These are phyloP conservation scores for Lathyrus tuberosus DNA, from an alignment of 306 rosid genomes.

Conservation along the genomic window DNA sequence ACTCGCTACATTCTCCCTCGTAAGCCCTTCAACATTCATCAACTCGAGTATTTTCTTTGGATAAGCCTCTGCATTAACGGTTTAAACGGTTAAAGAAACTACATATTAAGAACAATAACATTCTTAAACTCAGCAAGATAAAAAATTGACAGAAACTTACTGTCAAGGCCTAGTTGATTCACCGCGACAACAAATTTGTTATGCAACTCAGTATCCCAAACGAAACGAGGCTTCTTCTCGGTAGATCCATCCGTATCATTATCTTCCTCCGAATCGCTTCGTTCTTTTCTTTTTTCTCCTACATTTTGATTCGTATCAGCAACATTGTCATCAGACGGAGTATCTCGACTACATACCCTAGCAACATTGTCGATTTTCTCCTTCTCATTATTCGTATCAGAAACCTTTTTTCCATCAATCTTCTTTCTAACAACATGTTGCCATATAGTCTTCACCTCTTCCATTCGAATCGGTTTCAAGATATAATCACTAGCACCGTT, in stretches of 20 bases:
- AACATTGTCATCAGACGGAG: conserved; percentile 38
- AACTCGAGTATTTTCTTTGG: conserved; percentile 85
- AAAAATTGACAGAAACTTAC: conserved; percentile 53
- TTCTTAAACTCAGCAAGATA: not conserved
- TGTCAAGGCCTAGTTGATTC: conserved; percentile 66
- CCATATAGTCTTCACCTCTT: conserved; percentile 88
- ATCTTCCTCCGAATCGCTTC: conserved; percentile 54
- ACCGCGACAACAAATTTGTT: conserved; percentile 73
- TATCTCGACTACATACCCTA: conserved; percentile 44
- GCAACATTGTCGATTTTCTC: conserved; percentile 38
- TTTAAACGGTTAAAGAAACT: conserved; percentile 30
- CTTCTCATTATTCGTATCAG: not conserved
- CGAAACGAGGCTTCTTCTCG: conserved; percentile 71
- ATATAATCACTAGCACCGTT: conserved; percentile 89
- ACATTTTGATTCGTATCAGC: conserved; percentile 39
- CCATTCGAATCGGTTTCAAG: conserved; percentile 75
- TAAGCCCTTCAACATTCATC: conserved; percentile 87
- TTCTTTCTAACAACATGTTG: conserved; percentile 80
- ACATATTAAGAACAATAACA: conserved; percentile 27
- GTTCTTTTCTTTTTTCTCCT: conserved; percentile 62
- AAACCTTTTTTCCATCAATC: conserved; percentile 42
- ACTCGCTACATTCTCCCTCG: conserved; percentile 93
- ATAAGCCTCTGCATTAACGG: conserved; percentile 67
- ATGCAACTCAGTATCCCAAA: conserved; percentile 76
- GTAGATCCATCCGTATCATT: conserved; percentile 60